Base-by-base conservation (phyloP, 2,329 filamentous ascomycete genomes). In the Fusarium pseudograminearum region DNA sequence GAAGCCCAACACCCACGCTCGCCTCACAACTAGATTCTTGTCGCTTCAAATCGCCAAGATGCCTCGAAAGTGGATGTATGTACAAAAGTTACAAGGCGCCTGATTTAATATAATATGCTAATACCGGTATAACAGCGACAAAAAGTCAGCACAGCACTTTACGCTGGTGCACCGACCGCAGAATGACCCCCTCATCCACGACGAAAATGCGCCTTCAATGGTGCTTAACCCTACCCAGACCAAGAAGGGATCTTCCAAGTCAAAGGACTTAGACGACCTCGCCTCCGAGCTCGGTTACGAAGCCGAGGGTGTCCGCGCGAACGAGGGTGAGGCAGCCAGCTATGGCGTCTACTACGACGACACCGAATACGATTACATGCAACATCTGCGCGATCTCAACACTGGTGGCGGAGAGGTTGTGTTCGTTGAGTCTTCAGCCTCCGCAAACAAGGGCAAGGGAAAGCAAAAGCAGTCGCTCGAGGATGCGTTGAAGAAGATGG, bases 331-430 rank as follows among this genome's bases (percentile, higher is more conserved):
- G 82, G 96, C 97, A 11, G 96, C 97, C 72, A 93, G 92, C 78
- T 89, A 98, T 80, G 96, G 96, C 69, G 89, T 99, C 70, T 99
- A 92, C 84, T 99, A 87, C 80, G 97, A 99, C 80, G 96, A 99
- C 81, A 91, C 93, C 70, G 88, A 93, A 76, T 99, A 99, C 81
- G 96, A 99, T 81, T 99, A 99, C 83, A 99, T 99, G 96, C 96
- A 99, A 80, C 96, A 99, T 81, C 84, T 99, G 86, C 91, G 94
- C 57, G 96, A 98, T 74, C 83, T 99, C n/a, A 90, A 90, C 60
- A 80, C 84, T 44, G 93, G 87, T 8, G 88, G 88, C 26, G 92
- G 92, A 31, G 91, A 94, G 57, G 89, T 91, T 31, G 90, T 94
- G 48, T 98, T 97, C 77, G 87, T 99, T 40, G 94, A 98, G 73